Evolutionary conservation across 805 yeast species (phyloP).

Genomic region (Isabelozyma rhagii): DNA sequence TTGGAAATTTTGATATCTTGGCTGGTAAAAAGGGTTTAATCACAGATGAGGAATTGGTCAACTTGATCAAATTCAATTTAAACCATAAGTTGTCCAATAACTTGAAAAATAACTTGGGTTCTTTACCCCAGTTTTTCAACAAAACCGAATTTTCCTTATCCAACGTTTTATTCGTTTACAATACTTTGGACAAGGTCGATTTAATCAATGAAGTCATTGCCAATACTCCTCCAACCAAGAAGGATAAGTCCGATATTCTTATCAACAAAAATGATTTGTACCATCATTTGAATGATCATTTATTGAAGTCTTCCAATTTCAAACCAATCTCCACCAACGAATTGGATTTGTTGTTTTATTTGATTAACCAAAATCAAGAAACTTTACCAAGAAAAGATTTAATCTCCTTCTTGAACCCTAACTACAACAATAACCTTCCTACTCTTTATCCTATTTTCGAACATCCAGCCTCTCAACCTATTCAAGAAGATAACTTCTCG

Average conservation of each 20-base stretch:
- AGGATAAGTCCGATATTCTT: constrained; percentile 39
- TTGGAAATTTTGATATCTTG: constrained; percentile 39
- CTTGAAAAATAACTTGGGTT: constrained; percentile 31
- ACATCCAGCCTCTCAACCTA: constrained; percentile 40
- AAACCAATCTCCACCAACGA: constrained; percentile 39
- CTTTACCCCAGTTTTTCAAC: constrained; percentile 34
- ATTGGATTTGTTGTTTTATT: constrained; percentile 38
- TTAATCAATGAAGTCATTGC: constrained; percentile 45
- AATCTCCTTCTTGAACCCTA: constrained; percentile 57
- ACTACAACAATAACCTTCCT: constrained; percentile 33
- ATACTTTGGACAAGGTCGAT: constrained; percentile 39
- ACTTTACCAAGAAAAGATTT: constrained; percentile 40
- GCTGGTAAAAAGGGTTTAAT: constrained; percentile 30
- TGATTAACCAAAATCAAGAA: constrained; percentile 37
- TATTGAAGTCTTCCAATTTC: constrained; percentile 41
- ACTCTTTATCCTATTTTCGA: constrained; percentile 37
- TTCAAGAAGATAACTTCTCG: constrained; percentile 37
- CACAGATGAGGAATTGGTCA: constrained; percentile 25
- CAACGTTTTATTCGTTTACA: constrained; percentile 38
- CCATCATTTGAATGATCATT: constrained; percentile 41
- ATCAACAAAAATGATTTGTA: constrained; percentile 40
- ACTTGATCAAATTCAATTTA: constrained; percentile 33
- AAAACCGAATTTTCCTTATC: constrained; percentile 31
- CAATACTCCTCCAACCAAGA: constrained; percentile 41
- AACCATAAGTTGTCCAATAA: constrained; percentile 39